Evolutionary conservation across 148 eudicot genomes (phyloP), one percentile per base, ranked within the genome.

Genomic region (Rhododendron ferrugineum): DNA sequence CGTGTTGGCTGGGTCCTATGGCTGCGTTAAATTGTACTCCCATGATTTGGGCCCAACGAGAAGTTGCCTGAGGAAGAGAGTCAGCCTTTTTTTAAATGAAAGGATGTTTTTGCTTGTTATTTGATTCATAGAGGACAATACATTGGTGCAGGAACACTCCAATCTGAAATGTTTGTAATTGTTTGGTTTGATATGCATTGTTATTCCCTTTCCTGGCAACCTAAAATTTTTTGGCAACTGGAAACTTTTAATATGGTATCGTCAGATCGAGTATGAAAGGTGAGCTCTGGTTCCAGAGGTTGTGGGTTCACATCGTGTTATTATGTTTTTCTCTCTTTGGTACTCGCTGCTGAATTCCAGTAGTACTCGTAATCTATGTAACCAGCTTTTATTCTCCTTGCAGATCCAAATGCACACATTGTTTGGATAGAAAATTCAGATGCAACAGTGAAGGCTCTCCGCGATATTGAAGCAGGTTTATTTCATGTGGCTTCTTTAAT

Each of bases 401-500:
- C 93, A 96, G 99, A 96, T 91, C 99, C 99, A 23, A 96, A 96
- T 89, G 91, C 93, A 82, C 94, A 96, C 88, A 94, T 95, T 82
- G 80, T 95, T 83, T 96, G 99, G 99, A 88, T 92, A 58, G 96
- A 96, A 85, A 94, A 89, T 90, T 91, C 86, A 68, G 91, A 93
- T 58, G 97, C 97, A 83, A 93, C 86, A 90, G 84, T 96, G 82
- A 93, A 91, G 86, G 93, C 98, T 84, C 94, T 95, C 52, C 91
- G 95, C 30, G 97, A 94, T 87, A 90, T 95, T 87, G 95, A 93
- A 89, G 92, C 92, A 95, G 99, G 99, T 96, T 58, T 14, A 11
- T 85, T 64, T 88, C 64, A 37, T 49, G 28, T 62, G 76, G 32
- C 78, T 20, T 87, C 68, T 82, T 32, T 66, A 13, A 20, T 60